Evolutionary conservation across 345 rosid genomes (phyloP), one percentile per base, ranked within the genome.

Genomic region (Salix exigua): DNA sequence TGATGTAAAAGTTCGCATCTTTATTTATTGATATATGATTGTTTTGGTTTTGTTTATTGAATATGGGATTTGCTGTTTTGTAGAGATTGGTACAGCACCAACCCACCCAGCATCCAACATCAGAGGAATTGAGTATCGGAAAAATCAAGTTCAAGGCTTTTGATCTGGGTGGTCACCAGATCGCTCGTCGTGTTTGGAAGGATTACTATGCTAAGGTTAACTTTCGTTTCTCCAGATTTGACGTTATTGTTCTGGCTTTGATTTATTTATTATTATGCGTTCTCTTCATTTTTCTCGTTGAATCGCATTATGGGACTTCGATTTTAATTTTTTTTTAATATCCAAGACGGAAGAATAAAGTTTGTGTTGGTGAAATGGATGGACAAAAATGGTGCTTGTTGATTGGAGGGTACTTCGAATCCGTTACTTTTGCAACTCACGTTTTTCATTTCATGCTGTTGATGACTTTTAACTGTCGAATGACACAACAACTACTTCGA

Each of bases 141-240:
- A 89, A 88, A 84, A 91, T 91, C 86, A 89, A 91, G 86, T 91
- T 91, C 86, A 91, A 88, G 79, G 96, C 96, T 77, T 91, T 91
- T 14, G 93, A 91, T 88, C 83, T 91, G 87, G 96, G 96, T 26
- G 93, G 93, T 18, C 96, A 89, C 73, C 92, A 88, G 82, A 91
- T 91, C 81, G 92, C 93, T 81, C 92, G 92, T 73, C 87, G 92
- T 71, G 92, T 91, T 72, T 91, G 96, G 96, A 91, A 87, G 80
- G 96, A 91, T 79, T 89, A 91, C 75, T 88, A 89, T 81, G 87
- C 92, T 46, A 87, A 91, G 95, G 96, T 89, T 1, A 19, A 60
- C 46, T 21, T 13, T 46, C 33, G 4, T 21, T 76, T 65, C 58
- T 6, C 62, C 46, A 66, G 44, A 23, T 66, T 25, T 51, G 14